Evolutionary conservation across 768 basidiomycete species (phyloP).

Genomic region (Tephrocybe sp.): DNA sequence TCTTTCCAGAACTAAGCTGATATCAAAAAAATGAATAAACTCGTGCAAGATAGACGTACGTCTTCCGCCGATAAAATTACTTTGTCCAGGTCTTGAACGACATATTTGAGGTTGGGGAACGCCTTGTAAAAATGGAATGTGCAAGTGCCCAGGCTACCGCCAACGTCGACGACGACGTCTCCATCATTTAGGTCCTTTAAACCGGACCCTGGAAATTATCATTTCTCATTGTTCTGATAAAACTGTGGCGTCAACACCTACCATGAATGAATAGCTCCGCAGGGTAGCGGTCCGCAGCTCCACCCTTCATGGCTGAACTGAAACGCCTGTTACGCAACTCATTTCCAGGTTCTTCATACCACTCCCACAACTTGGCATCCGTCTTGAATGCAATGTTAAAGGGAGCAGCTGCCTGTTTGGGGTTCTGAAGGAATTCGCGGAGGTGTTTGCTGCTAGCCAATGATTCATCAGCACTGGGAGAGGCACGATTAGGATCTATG

Average conservation of each 20-base stretch:
- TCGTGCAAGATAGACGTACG: constrained; percentile 10
- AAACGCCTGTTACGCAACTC: constrained; percentile 25
- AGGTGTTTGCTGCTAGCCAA: constrained; percentile 17
- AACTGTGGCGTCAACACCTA: not conserved
- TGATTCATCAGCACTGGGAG: constrained; percentile 22
- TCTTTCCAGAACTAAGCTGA: constrained; percentile 29
- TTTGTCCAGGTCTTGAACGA: constrained; percentile 35
- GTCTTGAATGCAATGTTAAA: constrained; percentile 27
- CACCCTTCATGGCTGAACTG: constrained; percentile 24
- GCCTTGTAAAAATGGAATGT: constrained; percentile 27
- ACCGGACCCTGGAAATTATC: constrained; percentile 17
- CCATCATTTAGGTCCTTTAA: constrained; percentile 17
- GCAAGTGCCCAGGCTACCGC: constrained; percentile 33
- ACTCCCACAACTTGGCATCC: constrained; percentile 25
- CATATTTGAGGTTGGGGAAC: constrained; percentile 29
- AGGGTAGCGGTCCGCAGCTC: constrained; percentile 19
- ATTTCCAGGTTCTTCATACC: constrained; percentile 32
- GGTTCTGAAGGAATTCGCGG: constrained; percentile 19
- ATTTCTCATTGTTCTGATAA: not conserved
- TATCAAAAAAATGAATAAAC: not conserved
- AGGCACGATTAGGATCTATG: not conserved
- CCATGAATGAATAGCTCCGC: constrained; percentile 20
- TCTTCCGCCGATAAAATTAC: constrained; percentile 24
- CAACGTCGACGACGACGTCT: constrained; percentile 32
- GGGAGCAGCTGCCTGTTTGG: constrained; percentile 14